Base-by-base conservation (phyloP, 345 rosid genomes). In the Ricinus communis region DNA sequence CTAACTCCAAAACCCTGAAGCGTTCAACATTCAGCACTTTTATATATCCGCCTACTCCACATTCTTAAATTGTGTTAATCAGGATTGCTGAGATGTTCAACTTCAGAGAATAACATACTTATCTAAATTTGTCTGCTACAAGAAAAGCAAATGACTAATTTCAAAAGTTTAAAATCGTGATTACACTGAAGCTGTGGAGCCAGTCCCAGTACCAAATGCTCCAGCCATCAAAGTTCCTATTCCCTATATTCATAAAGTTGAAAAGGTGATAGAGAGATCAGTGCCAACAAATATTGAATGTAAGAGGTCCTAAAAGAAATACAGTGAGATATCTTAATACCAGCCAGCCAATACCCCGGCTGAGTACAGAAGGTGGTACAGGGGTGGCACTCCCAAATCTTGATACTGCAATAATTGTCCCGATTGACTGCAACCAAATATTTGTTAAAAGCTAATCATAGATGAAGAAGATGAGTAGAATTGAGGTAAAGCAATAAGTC, bases 321-420 rank as follows among this genome's bases (percentile, higher is more conserved):
- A 50, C 3, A 33, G 24, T 8, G 10, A 3, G 45, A 13, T 21
- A 67, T 49, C 13, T 33, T 38, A 7, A 40, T 61, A 77, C 77
- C 77, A 62, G 77, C 81, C 81, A 77, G 45, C 81, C 77, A 69
- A 73, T 64, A 36, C 81, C 77, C 38, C 81, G 77, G 66, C 81
- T 73, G 54, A 77, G 74, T 21, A 73, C 81, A 56, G 77, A 73
- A 49, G 81, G 77, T 22, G 81, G 81, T 13, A 73, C 14, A 21
- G 70, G 71, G 46, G 81, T 77, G 46, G 77, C 76, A 51, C 81
- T 77, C 43, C 71, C 81, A 56, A 63, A 77, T 58, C 74, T 73
- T 22, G 73, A 77, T 27, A 68, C 74, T 49, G 71, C 77, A 64
- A 77, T 56, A 18, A 72, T 57, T 57, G 81, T 64, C 46, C 81